Base-by-base conservation (phyloP, 495 filamentous ascomycete species). In the Pyrenopolyporus hunteri region DNA sequence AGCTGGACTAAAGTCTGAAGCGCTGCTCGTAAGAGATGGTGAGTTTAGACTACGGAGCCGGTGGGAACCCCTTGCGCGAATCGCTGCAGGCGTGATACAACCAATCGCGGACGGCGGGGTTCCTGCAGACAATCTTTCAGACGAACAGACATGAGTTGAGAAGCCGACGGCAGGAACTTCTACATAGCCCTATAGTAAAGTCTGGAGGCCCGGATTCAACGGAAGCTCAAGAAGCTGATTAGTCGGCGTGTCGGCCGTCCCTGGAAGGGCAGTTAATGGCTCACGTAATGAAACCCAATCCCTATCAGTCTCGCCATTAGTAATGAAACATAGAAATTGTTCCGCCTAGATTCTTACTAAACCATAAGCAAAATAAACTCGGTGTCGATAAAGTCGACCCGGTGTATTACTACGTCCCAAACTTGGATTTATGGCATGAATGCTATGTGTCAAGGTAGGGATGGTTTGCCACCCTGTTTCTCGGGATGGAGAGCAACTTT, bases 51-150 rank as follows among this genome's bases (percentile, higher is more conserved):
- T 61, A 48, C 39, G 57, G 63, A 45, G 51, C n/a, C 10, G 40
- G 57, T 65, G 62, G 50, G 56, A 65, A 65, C 57, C 47, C 63
- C 63, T 66, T 52, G 63, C 53, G 63, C 57, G 31, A 46, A 61
- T 66, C 57, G 36, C 57, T 53, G 63, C 57, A 46, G 33, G 52
- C 48, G 35, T 60, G 62, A 65, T 60, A 60, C 62, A 57, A 46
- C 31, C 13, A 59, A 43, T 46, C 31, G 39, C 57, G 43, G 33
- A 52, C 57, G 51, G 39, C 46, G 45, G 62, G 45, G 31, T 22
- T 40, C 49, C 28, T 19, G 43, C 54, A 8, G 48, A 22, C 49
- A 16, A 47, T 53, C 14, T 45, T 61, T 66, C 63, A 23, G 57
- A 61, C 63, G 63, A 66, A 60, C 14, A 19, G 19, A 61, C 51